Base-by-base conservation (phyloP, 345 rosid genomes). In the Geranium rotundifolium region DNA sequence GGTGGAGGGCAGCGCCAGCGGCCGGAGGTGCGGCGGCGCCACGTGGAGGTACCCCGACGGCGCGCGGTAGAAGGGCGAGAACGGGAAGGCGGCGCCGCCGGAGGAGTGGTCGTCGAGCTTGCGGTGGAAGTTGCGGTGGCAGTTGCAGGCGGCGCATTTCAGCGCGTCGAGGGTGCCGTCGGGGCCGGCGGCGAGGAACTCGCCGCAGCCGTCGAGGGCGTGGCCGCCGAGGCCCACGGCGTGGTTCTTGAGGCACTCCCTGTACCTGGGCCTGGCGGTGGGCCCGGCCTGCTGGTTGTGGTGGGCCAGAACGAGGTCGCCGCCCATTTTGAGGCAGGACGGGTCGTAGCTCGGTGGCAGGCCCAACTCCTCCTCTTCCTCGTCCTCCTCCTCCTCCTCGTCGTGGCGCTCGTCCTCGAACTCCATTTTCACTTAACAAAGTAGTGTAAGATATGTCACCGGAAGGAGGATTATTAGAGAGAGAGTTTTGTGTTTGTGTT, bases 181-280 rank as follows among this genome's bases (percentile, higher is more conserved):
- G 52, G 86, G 90, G 0, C 98, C 97, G 6, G 96, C 82, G 0
- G 98, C 95, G 97, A 92, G 89, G 79, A 92, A 92, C 90, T 92
- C 98, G 1, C 97, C 93, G 55, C 98, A 92, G 4, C 98, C 98
- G 27, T 92, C 98, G 71, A 69, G 77, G 16, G 90, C 82, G 20
- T 79, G 87, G 2, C 98, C 97, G 8, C 98, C 98, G 37, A 87
- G 77, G 67, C 62, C 83, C 19, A 97, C 96, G 1, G 95, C 96
- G 74, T 92, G 98, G 78, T 92, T 92, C 66, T 88, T 78, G 7
- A 87, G 85, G 65, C 98, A 92, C 69, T 92, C 98, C 4, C 95
- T 78, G 76, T 89, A 92, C 67, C 87, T 63, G 41, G 72, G 7
- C 12, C 10, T 41, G 50, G 5, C 10, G 50, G n/a, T n/a, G n/a